A percentile compares a stretch with the other conserved stretches of the same genome.
Conservation (phyloP, 495 filamentous ascomycete species). For the Aspergillus egyptiacus region DNA sequence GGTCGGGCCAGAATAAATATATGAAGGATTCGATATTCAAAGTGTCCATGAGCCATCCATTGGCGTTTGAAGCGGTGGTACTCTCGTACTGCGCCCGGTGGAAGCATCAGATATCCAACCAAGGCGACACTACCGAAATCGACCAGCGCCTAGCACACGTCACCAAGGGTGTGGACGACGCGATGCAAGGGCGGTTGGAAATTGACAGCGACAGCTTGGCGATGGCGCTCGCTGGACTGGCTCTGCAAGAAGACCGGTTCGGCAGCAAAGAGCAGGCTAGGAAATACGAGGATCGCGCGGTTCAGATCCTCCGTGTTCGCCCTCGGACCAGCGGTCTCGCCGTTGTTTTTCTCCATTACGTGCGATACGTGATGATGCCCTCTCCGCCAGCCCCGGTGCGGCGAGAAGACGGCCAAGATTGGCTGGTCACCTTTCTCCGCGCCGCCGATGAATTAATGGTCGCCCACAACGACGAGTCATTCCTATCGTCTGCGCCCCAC, state of each 20-base stretch:
- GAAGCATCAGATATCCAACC: conserved; percentile 27
- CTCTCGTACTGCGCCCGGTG: conserved; percentile 39
- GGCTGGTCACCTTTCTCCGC: conserved; percentile 35
- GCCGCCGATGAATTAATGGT: conserved; percentile 35
- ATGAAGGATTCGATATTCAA: conserved; percentile 36
- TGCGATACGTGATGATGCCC: conserved; percentile 31
- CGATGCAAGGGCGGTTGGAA: conserved; percentile 12
- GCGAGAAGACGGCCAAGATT: conserved; percentile 20
- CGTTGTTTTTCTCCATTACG: conserved; percentile 36
- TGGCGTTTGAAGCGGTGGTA: conserved; percentile 35
- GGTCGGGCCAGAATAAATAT: conserved; percentile 39
- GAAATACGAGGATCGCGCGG: conserved; percentile 27
- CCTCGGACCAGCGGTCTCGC: conserved; percentile 22
- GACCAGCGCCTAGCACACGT: conserved; percentile 24
- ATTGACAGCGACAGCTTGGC: conserved; percentile 28
- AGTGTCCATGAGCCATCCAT: conserved; percentile 31
- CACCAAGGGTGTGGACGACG: conserved; percentile 24
- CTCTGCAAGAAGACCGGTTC: conserved; percentile 40
- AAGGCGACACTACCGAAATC: conserved; percentile 21
- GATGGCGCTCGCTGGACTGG: conserved; percentile 35
- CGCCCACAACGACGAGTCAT: conserved; percentile 25
- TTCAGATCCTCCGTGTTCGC: conserved; percentile 29
- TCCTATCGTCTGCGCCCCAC: conserved; percentile 26
- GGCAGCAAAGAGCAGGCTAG: conserved; percentile 27
- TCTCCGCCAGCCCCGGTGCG: neutral